These are phyloP conservation scores for Botrytis paeoniae DNA, from an alignment of 2,329 filamentous ascomycete genomes.

Conservation along the genomic window DNA sequence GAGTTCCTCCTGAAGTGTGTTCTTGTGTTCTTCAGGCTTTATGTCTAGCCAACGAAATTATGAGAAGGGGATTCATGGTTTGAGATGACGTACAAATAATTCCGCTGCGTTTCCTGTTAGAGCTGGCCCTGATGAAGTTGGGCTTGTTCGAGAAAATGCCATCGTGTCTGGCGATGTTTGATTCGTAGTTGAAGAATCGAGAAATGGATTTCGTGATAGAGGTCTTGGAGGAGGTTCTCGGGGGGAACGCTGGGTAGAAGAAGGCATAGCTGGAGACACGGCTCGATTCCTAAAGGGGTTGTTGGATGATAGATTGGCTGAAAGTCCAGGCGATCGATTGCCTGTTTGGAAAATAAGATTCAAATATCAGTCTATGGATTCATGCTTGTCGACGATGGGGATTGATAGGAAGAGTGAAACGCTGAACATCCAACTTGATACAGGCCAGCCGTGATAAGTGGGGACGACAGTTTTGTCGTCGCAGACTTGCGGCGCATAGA, in stretches of 20 bases:
- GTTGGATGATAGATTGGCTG: constrained; percentile 68
- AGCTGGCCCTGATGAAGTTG: constrained; percentile 41
- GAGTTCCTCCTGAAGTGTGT: not conserved
- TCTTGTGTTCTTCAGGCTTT: not conserved
- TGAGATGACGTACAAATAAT: constrained; percentile 65
- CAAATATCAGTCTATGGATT: constrained; percentile 32
- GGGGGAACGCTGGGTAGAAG: constrained; percentile 49
- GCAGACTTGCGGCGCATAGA: constrained; percentile 28
- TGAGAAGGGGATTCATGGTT: not conserved
- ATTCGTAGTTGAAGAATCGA: constrained; percentile 49
- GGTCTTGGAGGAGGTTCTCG: constrained; percentile 58
- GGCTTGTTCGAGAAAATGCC: constrained; percentile 44
- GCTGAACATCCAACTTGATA: constrained; percentile 35
- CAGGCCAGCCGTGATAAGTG: constrained; percentile 32
- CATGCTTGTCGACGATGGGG: constrained; percentile 33
- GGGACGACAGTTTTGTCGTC: constrained; percentile 28
- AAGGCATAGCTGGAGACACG: constrained; percentile 52
- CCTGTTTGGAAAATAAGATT: constrained; percentile 34
- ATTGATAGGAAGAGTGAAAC: constrained; percentile 32
- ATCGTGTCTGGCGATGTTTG: constrained; percentile 44
- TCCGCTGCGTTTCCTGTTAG: constrained; percentile 58
- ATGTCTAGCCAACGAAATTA: not conserved
- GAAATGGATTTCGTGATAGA: constrained; percentile 72
- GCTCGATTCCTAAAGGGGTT: constrained; percentile 77
- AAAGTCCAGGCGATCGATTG: constrained; percentile 48